Conservation (phyloP, 2,329 filamentous ascomycete species). For the Sclerotinia glacialis region DNA sequence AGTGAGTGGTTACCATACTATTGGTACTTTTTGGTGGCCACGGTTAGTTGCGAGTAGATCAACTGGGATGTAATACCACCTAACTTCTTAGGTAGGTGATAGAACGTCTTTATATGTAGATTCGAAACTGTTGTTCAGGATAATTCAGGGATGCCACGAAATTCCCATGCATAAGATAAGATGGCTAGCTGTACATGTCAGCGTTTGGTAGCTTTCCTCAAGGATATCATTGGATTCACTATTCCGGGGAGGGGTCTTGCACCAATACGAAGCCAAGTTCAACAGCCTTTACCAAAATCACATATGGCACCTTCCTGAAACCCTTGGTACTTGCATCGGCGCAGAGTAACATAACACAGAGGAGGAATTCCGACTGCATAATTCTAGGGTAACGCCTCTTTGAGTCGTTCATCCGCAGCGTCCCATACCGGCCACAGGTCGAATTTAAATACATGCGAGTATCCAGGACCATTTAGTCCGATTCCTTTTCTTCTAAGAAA, state of each 20-base stretch:
- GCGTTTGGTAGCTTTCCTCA: not conserved
- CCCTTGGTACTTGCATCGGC: slow-evolving; percentile 16
- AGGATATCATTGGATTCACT: not conserved
- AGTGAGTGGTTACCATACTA: slow-evolving; percentile 14
- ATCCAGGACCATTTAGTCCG: not conserved
- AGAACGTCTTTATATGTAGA: not conserved
- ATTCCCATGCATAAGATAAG: not conserved
- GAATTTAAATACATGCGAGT: not conserved
- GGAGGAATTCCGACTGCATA: slow-evolving; percentile 2
- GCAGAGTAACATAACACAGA: slow-evolving; percentile 18
- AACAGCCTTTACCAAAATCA: not conserved
- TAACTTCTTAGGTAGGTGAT: not conserved
- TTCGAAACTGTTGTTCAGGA: not conserved
- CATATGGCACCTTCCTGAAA: not conserved
- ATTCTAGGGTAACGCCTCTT: slow-evolving; percentile 7
- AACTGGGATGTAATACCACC: not conserved
- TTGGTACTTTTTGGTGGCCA: not conserved
- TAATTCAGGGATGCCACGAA: slow-evolving; percentile 9
- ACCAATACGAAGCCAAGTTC: not conserved
- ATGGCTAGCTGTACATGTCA: slow-evolving; percentile 1
- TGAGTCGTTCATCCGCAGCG: slow-evolving; percentile 3
- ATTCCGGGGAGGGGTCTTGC: not conserved
- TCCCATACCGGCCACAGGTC: not conserved
- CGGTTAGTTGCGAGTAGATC: not conserved
- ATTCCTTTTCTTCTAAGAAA: not conserved